A percentile compares a stretch with the other conserved stretches of the same genome.
Conservation (phyloP, 441 rosid genomes). For the Populus hybrid region DNA sequence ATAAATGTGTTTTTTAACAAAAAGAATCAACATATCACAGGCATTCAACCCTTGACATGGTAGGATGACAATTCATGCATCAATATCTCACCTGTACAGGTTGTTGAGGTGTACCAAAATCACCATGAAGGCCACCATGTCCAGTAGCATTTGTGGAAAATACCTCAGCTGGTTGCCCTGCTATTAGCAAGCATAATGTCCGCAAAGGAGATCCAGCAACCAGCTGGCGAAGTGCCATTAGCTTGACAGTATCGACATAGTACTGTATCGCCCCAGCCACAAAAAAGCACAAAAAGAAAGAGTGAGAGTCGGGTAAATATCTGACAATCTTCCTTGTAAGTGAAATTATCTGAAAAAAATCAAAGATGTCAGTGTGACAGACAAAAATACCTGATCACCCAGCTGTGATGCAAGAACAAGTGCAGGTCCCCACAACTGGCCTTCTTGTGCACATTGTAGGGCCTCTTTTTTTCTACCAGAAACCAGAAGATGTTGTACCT, state of each 20-base stretch:
- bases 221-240: slow-evolving; percentile 93
- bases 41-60: background rate
- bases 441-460: slow-evolving; percentile 77
- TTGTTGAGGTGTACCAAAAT: slow-evolving; percentile 38
- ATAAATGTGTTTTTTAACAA: background rate
- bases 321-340: slow-evolving; percentile 4
- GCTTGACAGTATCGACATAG: slow-evolving; percentile 86
- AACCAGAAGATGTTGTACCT: slow-evolving; percentile 91
- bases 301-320: background rate
- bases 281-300: slow-evolving; percentile 8
- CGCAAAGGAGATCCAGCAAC: slow-evolving; percentile 95
- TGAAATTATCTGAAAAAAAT: slow-evolving; percentile 11
- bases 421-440: slow-evolving; percentile 99
- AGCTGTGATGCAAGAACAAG: slow-evolving; percentile 94
- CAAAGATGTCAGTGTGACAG: slow-evolving; percentile 7
- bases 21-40: slow-evolving; percentile 11
- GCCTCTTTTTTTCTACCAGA: slow-evolving; percentile 91
- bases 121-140: slow-evolving; percentile 36
- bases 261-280: slow-evolving; percentile 51
- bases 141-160: slow-evolving; percentile 49
- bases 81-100: slow-evolving; percentile 55
- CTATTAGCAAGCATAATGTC: slow-evolving; percentile 92
- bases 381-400: slow-evolving; percentile 77
- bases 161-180: slow-evolving; percentile 96
- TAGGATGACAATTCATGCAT: slow-evolving; percentile 1